Evolutionary conservation across 2,329 filamentous ascomycete genomes (phyloP), one percentile per base, ranked within the genome.

Genomic region (Fusarium albidum): DNA sequence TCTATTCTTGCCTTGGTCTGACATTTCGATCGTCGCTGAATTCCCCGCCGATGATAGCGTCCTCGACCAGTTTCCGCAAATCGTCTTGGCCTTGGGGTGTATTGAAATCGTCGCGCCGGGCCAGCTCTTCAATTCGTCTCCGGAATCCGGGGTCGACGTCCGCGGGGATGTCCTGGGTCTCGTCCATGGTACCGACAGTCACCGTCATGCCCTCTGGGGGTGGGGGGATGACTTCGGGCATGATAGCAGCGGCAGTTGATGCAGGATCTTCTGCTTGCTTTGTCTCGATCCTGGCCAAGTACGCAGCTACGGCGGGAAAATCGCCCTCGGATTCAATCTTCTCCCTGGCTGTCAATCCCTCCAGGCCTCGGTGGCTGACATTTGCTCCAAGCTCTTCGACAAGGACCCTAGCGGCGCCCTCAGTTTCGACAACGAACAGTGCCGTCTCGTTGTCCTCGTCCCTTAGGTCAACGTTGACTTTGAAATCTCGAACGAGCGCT

Each of bases 381-480:
- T 96, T 86, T 27, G 90, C 84, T 6, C 87, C 85, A 4, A 98
- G 79, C 72, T 96, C 92, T 68, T 96, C 91, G 4, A 98, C 84
- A 8, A 99, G 79, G 45, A 88, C 83, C 65, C 84, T 85, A 15
- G 94, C 94, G 35, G 92, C 88, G 5, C 90, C 87, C 41, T 89
- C 79, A 0, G 86, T 91, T 74, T 99, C 95, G 25, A 88, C 86
- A n/a, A 92, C 91, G 69, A 96, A 99, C 5, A 99, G 79, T n/a
- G 94, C 90, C 2, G 94, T 97, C 75, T 99, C 95, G 50, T 87
- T 85, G 71, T 99, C 95, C 72, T 96, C 91, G 70, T 99, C 95
- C 62, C 83, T 84, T 45, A 97, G 78, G 70, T 97, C 88, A 40
- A 92, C 84, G 55, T 93, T 79, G 18, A 94, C 93, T 11, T 86